Evolutionary conservation across 2,329 filamentous ascomycete genomes (phyloP).

Genomic region (Diaporthe capsici): DNA sequence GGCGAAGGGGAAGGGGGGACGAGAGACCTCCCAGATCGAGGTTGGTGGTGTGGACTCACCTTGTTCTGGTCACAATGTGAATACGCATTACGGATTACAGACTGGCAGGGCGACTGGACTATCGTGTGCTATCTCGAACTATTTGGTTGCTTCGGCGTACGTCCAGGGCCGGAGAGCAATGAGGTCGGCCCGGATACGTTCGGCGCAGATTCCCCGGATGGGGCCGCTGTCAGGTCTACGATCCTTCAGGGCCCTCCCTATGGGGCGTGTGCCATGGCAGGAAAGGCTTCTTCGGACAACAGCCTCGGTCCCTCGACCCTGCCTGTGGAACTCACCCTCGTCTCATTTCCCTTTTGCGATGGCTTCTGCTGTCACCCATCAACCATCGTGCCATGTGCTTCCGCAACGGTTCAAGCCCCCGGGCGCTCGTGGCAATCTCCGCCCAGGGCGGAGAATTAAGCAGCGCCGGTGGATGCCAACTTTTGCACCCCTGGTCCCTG

Average conservation of each 20-base stretch:
- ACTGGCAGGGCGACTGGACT: neutral
- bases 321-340: neutral
- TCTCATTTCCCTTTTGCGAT: neutral
- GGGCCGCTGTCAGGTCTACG: constrained; percentile 18
- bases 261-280: constrained; percentile 17
- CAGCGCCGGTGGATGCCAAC: constrained; percentile 15
- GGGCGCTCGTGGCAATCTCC: constrained; percentile 15
- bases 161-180: neutral
- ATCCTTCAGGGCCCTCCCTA: constrained; percentile 27
- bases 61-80: neutral
- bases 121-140: neutral
- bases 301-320: constrained; percentile 22
- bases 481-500: constrained; percentile 19
- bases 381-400: constrained; percentile 20
- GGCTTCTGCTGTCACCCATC: constrained; percentile 2
- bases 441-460: constrained; percentile 27
- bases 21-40: neutral
- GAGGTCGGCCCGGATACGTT: constrained; percentile 10
- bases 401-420: neutral
- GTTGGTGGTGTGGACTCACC: neutral
- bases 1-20: neutral
- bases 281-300: neutral
- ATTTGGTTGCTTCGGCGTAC: neutral
- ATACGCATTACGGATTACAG: constrained; percentile 15
- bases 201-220: neutral